phyloP scores from a whole-genome alignment of 345 rosid species.

The Salix udensis region DNA sequence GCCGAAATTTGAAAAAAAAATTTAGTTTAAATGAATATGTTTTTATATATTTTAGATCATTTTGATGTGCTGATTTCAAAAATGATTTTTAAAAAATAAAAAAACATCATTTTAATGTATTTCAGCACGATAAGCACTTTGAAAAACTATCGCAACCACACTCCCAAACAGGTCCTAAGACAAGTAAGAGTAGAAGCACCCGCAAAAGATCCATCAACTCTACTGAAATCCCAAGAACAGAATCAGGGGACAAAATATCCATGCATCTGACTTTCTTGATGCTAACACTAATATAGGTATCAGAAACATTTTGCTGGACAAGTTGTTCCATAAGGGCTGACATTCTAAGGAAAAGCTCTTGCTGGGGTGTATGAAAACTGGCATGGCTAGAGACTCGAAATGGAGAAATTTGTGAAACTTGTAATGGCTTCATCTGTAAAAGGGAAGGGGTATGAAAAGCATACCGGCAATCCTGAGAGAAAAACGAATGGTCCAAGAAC shows the following conservation, averaged over 20 bases:
- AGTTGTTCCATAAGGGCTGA: background rate
- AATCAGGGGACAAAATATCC: background rate
- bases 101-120: too few relatives aligned
- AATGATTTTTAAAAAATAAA: too few relatives aligned
- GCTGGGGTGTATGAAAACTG: background rate
- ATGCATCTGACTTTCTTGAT: background rate
- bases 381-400: conserved; percentile 38
- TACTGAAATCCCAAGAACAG: background rate
- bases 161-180: too few relatives aligned
- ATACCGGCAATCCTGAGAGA: conserved; percentile 66
- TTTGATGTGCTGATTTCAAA: too few relatives aligned
- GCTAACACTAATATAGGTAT: background rate
- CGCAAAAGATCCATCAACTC: background rate
- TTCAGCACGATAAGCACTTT: too few relatives aligned
- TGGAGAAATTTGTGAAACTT: conserved; percentile 38
- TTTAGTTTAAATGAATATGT: too few relatives aligned
- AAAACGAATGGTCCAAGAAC: conserved; percentile 65
- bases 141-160: too few relatives aligned
- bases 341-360: background rate
- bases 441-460: conserved; percentile 83
- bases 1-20: too few relatives aligned
- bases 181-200: background rate
- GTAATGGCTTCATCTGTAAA: conserved; percentile 46
- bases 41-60: too few relatives aligned
- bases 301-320: background rate